A percentile compares a stretch with the other conserved stretches of the same genome.
phyloP scores from a whole-genome alignment of 345 rosid species.

The Salix exigua region DNA sequence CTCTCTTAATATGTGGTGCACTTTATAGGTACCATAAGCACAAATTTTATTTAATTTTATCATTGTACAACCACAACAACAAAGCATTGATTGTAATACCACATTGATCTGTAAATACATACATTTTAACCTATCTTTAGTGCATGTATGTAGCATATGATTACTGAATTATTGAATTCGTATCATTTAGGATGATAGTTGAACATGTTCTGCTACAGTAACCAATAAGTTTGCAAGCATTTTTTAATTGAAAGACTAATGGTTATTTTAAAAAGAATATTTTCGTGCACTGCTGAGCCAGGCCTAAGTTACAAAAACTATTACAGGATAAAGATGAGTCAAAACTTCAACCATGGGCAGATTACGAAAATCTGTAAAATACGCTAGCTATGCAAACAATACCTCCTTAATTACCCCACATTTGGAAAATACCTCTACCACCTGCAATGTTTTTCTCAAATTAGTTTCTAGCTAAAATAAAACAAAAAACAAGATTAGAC shows the following conservation, averaged over 20 bases:
- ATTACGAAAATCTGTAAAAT: not conserved
- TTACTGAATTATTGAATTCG: not conserved
- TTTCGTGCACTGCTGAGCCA: not conserved
- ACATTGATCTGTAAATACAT: no score
- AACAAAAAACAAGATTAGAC: constrained; percentile 8
- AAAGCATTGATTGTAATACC: not conserved
- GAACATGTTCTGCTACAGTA: not conserved
- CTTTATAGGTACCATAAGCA: not conserved
- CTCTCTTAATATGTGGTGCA: not conserved
- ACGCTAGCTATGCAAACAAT: constrained; percentile 1
- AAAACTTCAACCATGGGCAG: not conserved
- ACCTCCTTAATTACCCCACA: constrained; percentile 99
- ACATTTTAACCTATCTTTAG: no score
- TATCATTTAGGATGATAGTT: not conserved
- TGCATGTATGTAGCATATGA: not conserved
- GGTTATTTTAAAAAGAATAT: not conserved
- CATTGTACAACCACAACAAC: not conserved
- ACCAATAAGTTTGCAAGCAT: not conserved
- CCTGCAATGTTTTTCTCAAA: constrained; percentile 41
- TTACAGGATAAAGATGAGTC: not conserved
- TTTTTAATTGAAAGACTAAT: not conserved
- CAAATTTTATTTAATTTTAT: not conserved
- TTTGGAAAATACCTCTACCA: constrained; percentile 87
- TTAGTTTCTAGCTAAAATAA: constrained; percentile 22
- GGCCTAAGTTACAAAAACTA: not conserved